Evolutionary conservation across 768 basidiomycete species (phyloP).

Genomic region (Termitomyces sp.): DNA sequence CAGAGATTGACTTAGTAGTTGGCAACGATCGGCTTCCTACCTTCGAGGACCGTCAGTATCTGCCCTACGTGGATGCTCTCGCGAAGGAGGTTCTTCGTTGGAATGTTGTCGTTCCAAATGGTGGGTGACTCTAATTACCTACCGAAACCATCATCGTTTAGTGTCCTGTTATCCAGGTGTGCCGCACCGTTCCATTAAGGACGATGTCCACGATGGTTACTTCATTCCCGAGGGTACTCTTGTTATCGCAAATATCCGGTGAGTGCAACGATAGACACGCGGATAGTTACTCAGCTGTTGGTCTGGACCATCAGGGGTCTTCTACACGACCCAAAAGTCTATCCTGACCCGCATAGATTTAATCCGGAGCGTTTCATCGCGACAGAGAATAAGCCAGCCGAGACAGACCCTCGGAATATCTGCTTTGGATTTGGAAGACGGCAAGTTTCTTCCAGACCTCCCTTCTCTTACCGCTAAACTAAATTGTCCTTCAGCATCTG

Average conservation of each 20-base stretch:
- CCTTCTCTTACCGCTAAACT: constrained; percentile 1
- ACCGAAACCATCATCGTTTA: neutral
- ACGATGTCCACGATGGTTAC: constrained; percentile 58
- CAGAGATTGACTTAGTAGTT: constrained; percentile 54
- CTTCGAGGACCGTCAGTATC: constrained; percentile 47
- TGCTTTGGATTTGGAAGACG: constrained; percentile 73
- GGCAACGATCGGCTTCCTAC: constrained; percentile 57
- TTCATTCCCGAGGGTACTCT: constrained; percentile 55
- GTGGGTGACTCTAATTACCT: constrained; percentile 14
- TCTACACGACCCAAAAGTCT: constrained; percentile 47
- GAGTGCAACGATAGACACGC: neutral
- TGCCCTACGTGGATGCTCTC: constrained; percentile 60
- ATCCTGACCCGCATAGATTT: constrained; percentile 49
- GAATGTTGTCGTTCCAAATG: constrained; percentile 39
- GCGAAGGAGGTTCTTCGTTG: constrained; percentile 52
- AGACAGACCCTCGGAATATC: constrained; percentile 51
- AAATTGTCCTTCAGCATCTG: constrained; percentile 29
- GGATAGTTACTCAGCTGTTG: neutral
- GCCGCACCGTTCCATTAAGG: constrained; percentile 51
- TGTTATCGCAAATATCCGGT: constrained; percentile 49
- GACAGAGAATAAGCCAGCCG: constrained; percentile 32
- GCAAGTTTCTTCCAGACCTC: constrained; percentile 20
- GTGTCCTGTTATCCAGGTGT: constrained; percentile 25
- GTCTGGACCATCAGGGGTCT: constrained; percentile 31
- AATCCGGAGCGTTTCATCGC: constrained; percentile 57